These are phyloP conservation scores for Cladobotryum mycophilum DNA, from an alignment of 2,329 filamentous ascomycete species.

Conservation along the genomic window DNA sequence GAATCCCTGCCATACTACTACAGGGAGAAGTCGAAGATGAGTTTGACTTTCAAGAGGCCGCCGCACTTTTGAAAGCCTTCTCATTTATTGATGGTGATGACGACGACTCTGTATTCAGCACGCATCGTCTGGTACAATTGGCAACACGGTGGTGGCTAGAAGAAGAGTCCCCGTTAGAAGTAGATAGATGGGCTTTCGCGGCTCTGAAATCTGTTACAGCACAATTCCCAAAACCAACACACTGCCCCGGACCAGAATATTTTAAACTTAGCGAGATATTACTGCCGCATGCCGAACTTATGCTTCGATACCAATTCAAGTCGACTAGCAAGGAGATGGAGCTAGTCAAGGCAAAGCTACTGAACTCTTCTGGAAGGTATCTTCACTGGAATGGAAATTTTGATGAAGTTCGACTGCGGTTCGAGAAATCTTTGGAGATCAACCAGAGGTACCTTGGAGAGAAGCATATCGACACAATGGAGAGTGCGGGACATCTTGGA, in stretches of 20 bases:
- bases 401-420: constrained; percentile 3
- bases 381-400: constrained; percentile 5
- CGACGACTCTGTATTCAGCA: constrained; percentile 2
- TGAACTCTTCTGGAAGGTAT: constrained; percentile 4
- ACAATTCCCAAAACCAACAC: constrained; percentile 1
- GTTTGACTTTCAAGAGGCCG: constrained; percentile 4
- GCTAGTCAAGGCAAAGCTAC: background rate
- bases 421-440: constrained; percentile 3
- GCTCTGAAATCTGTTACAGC: constrained; percentile 2
- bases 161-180: background rate
- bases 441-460: background rate
- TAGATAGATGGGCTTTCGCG: constrained; percentile 6
- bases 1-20: constrained; percentile 4
- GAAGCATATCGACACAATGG: constrained; percentile 7
- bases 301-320: constrained; percentile 8
- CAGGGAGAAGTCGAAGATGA: constrained; percentile 1
- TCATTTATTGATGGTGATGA: constrained; percentile 7
- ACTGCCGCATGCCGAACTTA: constrained; percentile 8
- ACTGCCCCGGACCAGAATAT: background rate
- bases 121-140: constrained; percentile 9
- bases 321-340: background rate
- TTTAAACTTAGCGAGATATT: constrained; percentile 3
- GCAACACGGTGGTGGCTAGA: constrained; percentile 10
- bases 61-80: constrained; percentile 5
- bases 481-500: constrained; percentile 2